Evolutionary conservation across 2,329 filamentous ascomycete genomes (phyloP).

Genomic region (Ilyonectria sp.): DNA sequence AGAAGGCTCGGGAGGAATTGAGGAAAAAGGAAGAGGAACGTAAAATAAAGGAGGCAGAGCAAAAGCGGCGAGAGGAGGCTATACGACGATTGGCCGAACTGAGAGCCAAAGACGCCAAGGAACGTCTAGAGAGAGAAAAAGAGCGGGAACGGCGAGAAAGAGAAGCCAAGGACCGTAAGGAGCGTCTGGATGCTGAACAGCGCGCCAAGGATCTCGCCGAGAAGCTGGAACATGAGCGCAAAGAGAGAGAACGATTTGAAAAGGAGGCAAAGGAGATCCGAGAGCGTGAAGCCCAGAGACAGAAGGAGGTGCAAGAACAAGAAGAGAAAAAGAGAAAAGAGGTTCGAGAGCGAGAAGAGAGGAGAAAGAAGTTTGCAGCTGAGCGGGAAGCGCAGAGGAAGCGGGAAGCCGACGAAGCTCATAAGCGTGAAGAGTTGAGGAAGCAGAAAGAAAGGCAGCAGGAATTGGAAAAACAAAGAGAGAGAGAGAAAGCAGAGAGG

Average conservation of each 20-base stretch:
- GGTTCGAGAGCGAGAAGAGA: constrained; percentile 57
- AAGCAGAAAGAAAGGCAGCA: constrained; percentile 60
- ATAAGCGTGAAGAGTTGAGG: constrained; percentile 45
- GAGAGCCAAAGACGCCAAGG: constrained; percentile 69
- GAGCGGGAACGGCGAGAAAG: constrained; percentile 55
- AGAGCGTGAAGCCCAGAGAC: constrained; percentile 59
- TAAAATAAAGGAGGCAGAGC: constrained; percentile 72
- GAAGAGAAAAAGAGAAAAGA: constrained; percentile 53
- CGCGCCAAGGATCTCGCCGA: constrained; percentile 51
- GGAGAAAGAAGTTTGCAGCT: constrained; percentile 43
- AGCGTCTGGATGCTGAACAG: constrained; percentile 48
- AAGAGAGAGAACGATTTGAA: constrained; percentile 56
- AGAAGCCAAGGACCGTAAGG: constrained; percentile 50
- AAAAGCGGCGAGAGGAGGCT: constrained; percentile 71
- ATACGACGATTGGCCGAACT: constrained; percentile 67
- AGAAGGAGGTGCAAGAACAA: constrained; percentile 54
- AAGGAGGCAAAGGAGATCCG: constrained; percentile 43
- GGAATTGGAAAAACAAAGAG: constrained; percentile 53
- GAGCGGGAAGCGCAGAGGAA: constrained; percentile 41
- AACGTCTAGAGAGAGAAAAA: constrained; percentile 60
- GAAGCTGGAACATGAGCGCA: constrained; percentile 57
- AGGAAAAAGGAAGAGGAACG: constrained; percentile 75
- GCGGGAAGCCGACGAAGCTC: constrained; percentile 45
- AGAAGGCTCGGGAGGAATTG: constrained; percentile 79
- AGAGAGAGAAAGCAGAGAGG: constrained; percentile 51